A percentile compares a stretch with the other conserved stretches of the same genome.
phyloP scores from a whole-genome alignment of 352 stramenopile species.

The Phytophthora litchii region DNA sequence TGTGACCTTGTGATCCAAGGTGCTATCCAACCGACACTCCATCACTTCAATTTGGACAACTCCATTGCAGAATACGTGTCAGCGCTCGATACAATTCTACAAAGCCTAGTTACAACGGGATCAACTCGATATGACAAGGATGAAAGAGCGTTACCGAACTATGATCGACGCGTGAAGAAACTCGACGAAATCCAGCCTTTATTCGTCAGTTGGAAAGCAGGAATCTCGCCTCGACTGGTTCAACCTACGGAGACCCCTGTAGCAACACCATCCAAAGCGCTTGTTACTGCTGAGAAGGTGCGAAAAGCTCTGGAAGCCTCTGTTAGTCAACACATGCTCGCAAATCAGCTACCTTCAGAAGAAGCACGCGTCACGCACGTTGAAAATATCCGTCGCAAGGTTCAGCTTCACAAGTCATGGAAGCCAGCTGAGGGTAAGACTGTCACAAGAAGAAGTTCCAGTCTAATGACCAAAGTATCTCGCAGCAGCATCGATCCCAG shows the following conservation, averaged over 20 bases:
- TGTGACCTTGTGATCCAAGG: conserved; percentile 47
- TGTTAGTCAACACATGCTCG: conserved; percentile 29
- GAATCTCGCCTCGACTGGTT: conserved; percentile 24
- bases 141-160: background rate
- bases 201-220: conserved; percentile 49
- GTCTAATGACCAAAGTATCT: conserved; percentile 7
- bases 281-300: conserved; percentile 19
- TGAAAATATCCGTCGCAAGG: conserved; percentile 54
- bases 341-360: conserved; percentile 34
- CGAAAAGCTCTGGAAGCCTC: conserved; percentile 26
- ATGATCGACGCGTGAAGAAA: conserved; percentile 35
- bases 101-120: conserved; percentile 38
- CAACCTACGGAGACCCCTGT: conserved; percentile 3
- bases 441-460: background rate
- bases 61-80: conserved; percentile 48
- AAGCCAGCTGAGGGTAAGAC: conserved; percentile 29
- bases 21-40: conserved; percentile 55
- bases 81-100: conserved; percentile 47
- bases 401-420: conserved; percentile 70
- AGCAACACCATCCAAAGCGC: background rate
- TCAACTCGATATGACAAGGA: background rate
- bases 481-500: background rate
- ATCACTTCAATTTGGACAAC: conserved; percentile 56
- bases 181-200: conserved; percentile 52
- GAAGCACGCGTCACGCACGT: conserved; percentile 42